These are phyloP conservation scores for Alternaria arborescens DNA, from an alignment of 2,329 filamentous ascomycete species.

Conservation along the genomic window DNA sequence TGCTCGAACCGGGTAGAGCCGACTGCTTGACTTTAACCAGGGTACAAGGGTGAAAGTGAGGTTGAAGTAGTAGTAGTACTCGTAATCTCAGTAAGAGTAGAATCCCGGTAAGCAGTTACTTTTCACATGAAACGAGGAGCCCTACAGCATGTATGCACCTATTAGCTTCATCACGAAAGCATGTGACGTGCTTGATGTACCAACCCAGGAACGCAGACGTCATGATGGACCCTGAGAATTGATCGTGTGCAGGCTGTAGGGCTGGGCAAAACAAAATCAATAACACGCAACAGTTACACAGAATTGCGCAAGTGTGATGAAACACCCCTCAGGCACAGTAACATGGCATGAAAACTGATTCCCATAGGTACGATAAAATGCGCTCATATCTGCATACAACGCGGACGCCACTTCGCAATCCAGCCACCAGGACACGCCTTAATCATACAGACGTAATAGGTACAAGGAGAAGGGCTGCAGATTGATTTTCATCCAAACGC, in stretches of 20 bases:
- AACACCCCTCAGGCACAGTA: background rate
- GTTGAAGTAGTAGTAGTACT: background rate
- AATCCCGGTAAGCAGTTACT: background rate
- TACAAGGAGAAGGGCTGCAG: constrained; percentile 1
- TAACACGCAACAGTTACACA: background rate
- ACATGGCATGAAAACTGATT: background rate
- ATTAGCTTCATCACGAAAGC: constrained; percentile 5
- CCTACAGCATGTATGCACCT: background rate
- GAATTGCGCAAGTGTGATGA: background rate
- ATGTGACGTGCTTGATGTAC: constrained; percentile 15
- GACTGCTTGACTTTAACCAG: background rate
- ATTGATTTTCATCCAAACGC: constrained; percentile 26
- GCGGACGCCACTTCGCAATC: constrained; percentile 10
- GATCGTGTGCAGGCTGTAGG: background rate
- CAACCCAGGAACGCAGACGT: constrained; percentile 25
- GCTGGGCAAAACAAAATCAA: background rate
- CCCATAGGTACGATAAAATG: background rate
- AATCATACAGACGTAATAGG: constrained; percentile 25
- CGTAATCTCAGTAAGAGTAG: background rate
- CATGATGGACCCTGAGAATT: constrained; percentile 30
- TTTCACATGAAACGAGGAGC: background rate
- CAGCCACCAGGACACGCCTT: constrained; percentile 14
- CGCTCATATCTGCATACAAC: constrained; percentile 9
- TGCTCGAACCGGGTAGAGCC: background rate
- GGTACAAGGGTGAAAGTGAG: background rate